A percentile compares a stretch with the other conserved stretches of the same genome.
Conservation (phyloP, 352 stramenopile species). For the Globisporangium paddicum region DNA sequence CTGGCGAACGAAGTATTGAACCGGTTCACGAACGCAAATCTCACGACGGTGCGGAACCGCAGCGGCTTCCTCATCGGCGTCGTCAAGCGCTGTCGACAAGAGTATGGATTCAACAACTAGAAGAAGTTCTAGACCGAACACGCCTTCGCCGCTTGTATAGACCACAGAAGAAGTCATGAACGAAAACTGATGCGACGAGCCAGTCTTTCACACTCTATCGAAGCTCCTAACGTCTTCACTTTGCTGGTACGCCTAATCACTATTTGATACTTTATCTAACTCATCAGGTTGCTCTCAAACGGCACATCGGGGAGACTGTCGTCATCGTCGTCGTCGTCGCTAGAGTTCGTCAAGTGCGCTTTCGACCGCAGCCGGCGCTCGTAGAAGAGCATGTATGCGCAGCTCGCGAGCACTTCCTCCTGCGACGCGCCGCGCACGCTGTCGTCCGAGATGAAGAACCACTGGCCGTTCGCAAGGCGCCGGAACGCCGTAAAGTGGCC, state of each 20-base stretch:
- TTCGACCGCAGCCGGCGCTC: slow-evolving; percentile 61
- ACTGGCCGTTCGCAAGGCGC: slow-evolving; percentile 50
- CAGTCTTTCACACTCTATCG: neutral
- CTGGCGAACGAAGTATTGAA: slow-evolving; percentile 73
- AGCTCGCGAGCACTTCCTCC: slow-evolving; percentile 65
- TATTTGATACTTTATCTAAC: too few species aligned
- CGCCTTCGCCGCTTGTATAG: neutral
- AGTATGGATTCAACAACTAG: slow-evolving; percentile 60
- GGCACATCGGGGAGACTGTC: slow-evolving; percentile 48
- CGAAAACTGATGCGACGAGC: neutral
- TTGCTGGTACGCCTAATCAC: too few species aligned
- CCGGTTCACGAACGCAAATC: slow-evolving; percentile 68
- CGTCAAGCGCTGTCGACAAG: slow-evolving; percentile 71
- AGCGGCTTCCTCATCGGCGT: slow-evolving; percentile 80
- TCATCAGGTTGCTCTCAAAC: slow-evolving; percentile 31
- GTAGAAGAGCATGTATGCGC: slow-evolving; percentile 91
- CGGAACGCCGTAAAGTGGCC: slow-evolving; percentile 87
- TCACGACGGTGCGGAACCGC: slow-evolving; percentile 68
- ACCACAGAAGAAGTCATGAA: neutral
- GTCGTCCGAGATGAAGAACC: slow-evolving; percentile 87
- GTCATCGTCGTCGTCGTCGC: slow-evolving; percentile 35
- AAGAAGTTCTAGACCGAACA: neutral
- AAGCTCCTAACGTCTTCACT: too few species aligned
- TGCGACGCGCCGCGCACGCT: slow-evolving; percentile 49
- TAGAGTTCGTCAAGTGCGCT: slow-evolving; percentile 18